Percentiles rank a stretch among this genome's conserved stretches.
Conservation (phyloP, 306 rosid genomes). For the Cucurbita pepo region DNA sequence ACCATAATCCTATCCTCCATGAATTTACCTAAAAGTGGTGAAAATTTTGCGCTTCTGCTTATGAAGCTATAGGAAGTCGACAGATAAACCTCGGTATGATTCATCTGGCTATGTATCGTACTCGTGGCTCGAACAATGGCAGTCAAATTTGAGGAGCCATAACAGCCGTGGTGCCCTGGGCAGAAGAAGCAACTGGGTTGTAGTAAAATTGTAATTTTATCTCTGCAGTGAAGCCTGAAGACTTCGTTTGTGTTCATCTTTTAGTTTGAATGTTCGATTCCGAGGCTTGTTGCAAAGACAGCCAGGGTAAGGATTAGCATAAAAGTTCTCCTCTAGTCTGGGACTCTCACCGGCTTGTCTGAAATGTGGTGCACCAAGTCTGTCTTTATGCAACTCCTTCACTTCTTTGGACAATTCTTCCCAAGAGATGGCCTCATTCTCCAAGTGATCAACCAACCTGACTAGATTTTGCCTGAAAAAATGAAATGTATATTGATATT, state of each 20-base stretch:
- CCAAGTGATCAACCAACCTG: constrained; percentile 51
- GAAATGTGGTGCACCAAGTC: constrained; percentile 67
- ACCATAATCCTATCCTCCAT: constrained; percentile 5
- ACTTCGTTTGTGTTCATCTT: constrained; percentile 20
- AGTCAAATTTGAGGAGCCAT: neutral
- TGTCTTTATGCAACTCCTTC: constrained; percentile 37
- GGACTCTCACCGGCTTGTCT: constrained; percentile 67
- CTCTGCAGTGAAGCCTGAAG: constrained; percentile 18
- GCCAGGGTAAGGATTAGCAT: constrained; percentile 86
- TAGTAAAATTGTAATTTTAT: constrained; percentile 15
- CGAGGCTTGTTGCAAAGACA: constrained; percentile 59
- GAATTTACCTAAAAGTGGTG: neutral
- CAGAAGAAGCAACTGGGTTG: neutral
- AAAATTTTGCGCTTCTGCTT: neutral
- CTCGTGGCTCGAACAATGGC: neutral
- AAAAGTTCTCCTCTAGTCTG: constrained; percentile 81
- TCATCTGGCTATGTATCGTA: neutral
- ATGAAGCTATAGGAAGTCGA: neutral
- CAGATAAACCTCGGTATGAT: neutral
- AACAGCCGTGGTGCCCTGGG: neutral
- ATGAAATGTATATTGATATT: neutral
- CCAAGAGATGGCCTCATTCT: constrained; percentile 40
- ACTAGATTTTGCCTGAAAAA: constrained; percentile 64
- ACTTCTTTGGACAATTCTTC: constrained; percentile 47
- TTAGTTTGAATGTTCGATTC: constrained; percentile 18